A percentile compares a stretch with the other conserved stretches of the same genome.
Evolutionary conservation across 1,284 basidiomycete genomes (phyloP).

Genomic region (Ceratobasidium sp.): DNA sequence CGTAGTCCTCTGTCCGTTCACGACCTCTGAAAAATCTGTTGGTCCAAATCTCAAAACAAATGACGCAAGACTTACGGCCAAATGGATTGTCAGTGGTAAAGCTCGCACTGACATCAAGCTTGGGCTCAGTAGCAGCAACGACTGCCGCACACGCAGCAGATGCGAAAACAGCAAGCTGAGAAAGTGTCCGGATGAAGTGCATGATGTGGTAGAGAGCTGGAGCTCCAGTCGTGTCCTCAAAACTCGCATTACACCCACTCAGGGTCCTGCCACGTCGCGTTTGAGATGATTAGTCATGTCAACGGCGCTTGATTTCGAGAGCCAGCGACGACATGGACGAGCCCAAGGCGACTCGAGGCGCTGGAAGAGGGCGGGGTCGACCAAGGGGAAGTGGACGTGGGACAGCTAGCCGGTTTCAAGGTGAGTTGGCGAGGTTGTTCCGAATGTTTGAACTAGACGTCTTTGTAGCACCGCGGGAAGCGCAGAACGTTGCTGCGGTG

Average conservation of each 20-base stretch:
- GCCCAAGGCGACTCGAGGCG: neutral
- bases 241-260: neutral
- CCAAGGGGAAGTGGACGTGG: conserved; percentile 6
- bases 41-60: conserved; percentile 15
- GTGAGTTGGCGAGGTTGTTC: conserved; percentile 14
- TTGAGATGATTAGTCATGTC: conserved; percentile 7
- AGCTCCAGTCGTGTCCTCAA: neutral
- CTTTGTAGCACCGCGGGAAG: conserved; percentile 54
- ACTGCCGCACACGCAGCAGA: conserved; percentile 35
- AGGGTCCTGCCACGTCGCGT: conserved; percentile 34
- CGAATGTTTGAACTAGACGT: neutral
- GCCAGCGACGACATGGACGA: conserved; percentile 19
- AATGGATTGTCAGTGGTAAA: conserved; percentile 83
- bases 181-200: conserved; percentile 33
- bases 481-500: conserved; percentile 46
- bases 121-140: conserved; percentile 48
- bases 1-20: conserved; percentile 84
- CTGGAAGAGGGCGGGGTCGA: conserved; percentile 10
- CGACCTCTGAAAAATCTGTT: conserved; percentile 62
- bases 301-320: conserved; percentile 1
- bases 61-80: conserved; percentile 66
- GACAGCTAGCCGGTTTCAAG: conserved; percentile 18
- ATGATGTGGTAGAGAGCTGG: conserved; percentile 30
- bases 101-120: conserved; percentile 65
- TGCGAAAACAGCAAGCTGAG: conserved; percentile 36